Conservation (phyloP, 1,284 basidiomycete genomes). For the Taiwanofungus camphoratus region DNA sequence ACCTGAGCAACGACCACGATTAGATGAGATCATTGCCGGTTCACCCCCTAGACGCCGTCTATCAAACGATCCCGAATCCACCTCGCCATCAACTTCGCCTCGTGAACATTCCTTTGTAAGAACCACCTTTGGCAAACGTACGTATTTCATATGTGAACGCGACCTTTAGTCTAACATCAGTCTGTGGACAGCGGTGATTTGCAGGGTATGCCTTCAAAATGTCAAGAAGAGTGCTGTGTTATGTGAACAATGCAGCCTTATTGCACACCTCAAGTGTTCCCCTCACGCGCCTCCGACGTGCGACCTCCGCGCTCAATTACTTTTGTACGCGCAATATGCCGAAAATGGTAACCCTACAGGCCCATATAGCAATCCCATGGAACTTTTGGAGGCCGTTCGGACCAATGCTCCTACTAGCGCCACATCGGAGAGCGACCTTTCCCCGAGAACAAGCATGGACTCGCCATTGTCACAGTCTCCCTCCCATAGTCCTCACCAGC, state of each 20-base stretch:
- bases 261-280: conserved; percentile 80
- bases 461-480: conserved; percentile 29
- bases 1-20: conserved; percentile 28
- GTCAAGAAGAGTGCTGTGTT: conserved; percentile 87
- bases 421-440: conserved; percentile 47
- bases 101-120: conserved; percentile 84
- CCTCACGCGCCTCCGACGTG: conserved; percentile 73
- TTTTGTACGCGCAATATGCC: conserved; percentile 68
- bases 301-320: conserved; percentile 73
- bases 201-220: conserved; percentile 75
- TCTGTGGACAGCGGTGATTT: conserved; percentile 67
- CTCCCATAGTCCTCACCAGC: conserved; percentile 14
- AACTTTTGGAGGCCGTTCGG: conserved; percentile 37
- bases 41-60: conserved; percentile 25
- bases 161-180: conserved; percentile 14
- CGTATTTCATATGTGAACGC: conserved; percentile 26
- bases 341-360: conserved; percentile 53
- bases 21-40: conserved; percentile 19
- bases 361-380: conserved; percentile 46
- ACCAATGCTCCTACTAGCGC: conserved; percentile 35
- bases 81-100: conserved; percentile 46
- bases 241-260: conserved; percentile 86
- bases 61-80: conserved; percentile 40
- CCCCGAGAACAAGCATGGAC: conserved; percentile 46
- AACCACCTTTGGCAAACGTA: conserved; percentile 89